Percentiles rank a stretch among this genome's conserved stretches.
phyloP scores from a whole-genome alignment of 495 filamentous ascomycete species.

The Penicillium taxi region DNA sequence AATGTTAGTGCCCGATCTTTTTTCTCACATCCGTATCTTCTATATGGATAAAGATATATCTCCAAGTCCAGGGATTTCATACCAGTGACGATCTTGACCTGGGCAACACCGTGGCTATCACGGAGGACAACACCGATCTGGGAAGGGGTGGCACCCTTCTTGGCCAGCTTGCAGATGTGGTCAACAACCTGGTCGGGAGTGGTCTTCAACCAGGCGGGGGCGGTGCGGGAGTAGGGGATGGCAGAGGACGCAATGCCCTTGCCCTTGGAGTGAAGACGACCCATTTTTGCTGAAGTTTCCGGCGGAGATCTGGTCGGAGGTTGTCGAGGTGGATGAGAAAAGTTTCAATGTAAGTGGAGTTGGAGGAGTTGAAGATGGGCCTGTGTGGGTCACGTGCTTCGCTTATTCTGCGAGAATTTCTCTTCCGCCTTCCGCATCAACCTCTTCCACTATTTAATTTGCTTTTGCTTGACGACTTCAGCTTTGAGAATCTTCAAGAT shows the following conservation, averaged over 20 bases:
- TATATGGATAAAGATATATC: neutral
- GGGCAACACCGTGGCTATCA: slow-evolving; percentile 94
- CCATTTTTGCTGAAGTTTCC: slow-evolving; percentile 55
- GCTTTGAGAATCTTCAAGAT: too few species aligned
- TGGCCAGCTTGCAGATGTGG: slow-evolving; percentile 97
- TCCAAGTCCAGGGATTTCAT: slow-evolving; percentile 29
- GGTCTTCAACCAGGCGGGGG: slow-evolving; percentile 89
- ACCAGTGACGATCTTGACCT: slow-evolving; percentile 96
- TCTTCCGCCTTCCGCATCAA: slow-evolving; percentile 5
- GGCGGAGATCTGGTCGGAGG: slow-evolving; percentile 28
- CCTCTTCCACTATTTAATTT: slow-evolving; percentile 7
- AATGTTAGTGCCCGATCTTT: slow-evolving; percentile 20
- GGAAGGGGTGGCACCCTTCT: slow-evolving; percentile 92
- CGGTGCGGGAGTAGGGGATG: slow-evolving; percentile 88
- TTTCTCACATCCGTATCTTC: slow-evolving; percentile 1
- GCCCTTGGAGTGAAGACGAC: slow-evolving; percentile 97
- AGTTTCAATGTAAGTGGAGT: slow-evolving; percentile 9
- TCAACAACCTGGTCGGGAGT: slow-evolving; percentile 87
- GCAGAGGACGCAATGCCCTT: slow-evolving; percentile 96
- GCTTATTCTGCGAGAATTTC: slow-evolving; percentile 17
- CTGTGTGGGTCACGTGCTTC: slow-evolving; percentile 24
- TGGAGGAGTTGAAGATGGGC: slow-evolving; percentile 5
- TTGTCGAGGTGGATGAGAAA: slow-evolving; percentile 31
- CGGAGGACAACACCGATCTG: slow-evolving; percentile 98
- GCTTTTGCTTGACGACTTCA: neutral